Evolutionary conservation across 140 eudicot genomes (phyloP).

Genomic region (Bidens hawaiensis): DNA sequence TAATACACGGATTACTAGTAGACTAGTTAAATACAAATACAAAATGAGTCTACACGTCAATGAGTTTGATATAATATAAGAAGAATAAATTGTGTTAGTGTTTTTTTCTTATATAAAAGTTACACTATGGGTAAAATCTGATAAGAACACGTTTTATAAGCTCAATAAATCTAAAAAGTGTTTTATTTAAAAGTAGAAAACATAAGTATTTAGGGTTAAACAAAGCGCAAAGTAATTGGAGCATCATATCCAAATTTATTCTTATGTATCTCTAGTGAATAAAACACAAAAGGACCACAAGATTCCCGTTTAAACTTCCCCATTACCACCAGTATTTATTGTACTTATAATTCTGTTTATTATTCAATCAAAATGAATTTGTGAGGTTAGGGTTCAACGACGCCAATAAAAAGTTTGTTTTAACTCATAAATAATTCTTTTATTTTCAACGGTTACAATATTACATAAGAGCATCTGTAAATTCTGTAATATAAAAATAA

Average conservation of each 20-base stretch:
- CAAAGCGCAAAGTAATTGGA: conserved; percentile 7
- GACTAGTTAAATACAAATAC: too few species aligned
- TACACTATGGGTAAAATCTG: too few species aligned
- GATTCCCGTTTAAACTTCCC: conserved; percentile 12
- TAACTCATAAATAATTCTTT: neutral
- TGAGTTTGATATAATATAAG: too few species aligned
- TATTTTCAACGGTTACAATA: conserved; percentile 1
- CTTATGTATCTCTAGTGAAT: conserved; percentile 27
- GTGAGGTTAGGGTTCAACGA: conserved; percentile 38
- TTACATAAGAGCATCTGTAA: neutral
- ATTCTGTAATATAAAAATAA: neutral
- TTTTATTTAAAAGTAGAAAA: neutral
- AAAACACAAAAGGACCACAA: conserved; percentile 27
- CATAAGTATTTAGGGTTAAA: neutral
- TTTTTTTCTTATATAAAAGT: too few species aligned
- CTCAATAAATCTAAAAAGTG: neutral
- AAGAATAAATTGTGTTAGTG: too few species aligned
- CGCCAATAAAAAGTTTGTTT: conserved; percentile 2
- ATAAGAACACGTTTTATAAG: too few species aligned
- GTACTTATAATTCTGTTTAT: neutral
- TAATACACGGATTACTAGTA: too few species aligned
- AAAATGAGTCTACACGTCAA: too few species aligned
- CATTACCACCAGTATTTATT: conserved; percentile 25
- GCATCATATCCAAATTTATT: conserved; percentile 30
- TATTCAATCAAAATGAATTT: conserved; percentile 22